These are phyloP conservation scores for Darksidea phi DNA, from an alignment of 495 filamentous ascomycete species.

Conservation along the genomic window DNA sequence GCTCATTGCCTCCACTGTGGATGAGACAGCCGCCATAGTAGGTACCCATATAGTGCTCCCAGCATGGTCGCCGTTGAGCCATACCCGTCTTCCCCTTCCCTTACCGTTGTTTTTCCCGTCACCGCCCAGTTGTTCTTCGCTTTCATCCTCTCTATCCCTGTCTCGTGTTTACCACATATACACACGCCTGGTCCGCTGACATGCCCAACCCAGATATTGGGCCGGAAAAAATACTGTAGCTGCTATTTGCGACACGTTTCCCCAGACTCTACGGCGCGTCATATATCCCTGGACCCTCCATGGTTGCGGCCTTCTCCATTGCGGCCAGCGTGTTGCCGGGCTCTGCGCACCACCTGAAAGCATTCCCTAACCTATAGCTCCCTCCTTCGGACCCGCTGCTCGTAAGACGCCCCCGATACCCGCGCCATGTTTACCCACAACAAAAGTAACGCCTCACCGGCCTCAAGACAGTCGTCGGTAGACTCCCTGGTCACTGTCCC, in stretches of 20 bases:
- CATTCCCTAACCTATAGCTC: conserved; percentile 26
- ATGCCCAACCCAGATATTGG: conserved; percentile 16
- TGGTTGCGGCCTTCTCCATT: conserved; percentile 24
- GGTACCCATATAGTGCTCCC: conserved; percentile 34
- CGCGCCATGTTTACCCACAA: conserved; percentile 35
- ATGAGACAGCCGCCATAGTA: conserved; percentile 28
- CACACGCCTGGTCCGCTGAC: conserved; percentile 29
- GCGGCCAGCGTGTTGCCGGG: conserved; percentile 26
- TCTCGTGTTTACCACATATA: conserved; percentile 16
- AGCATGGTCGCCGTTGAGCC: conserved; percentile 24
- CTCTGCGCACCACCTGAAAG: conserved; percentile 22
- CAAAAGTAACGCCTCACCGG: conserved; percentile 29
- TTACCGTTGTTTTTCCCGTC: conserved; percentile 26
- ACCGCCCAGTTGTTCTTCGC: conserved; percentile 9
- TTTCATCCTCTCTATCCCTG: conserved; percentile 2
- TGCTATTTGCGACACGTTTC: conserved; percentile 30
- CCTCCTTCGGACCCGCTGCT: conserved; percentile 8
- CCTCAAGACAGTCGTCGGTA: conserved; percentile 31
- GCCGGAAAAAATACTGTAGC: conserved; percentile 23
- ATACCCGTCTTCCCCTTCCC: conserved; percentile 7
- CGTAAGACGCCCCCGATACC: conserved; percentile 9
- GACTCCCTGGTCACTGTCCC: conserved; percentile 30
- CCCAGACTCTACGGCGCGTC: conserved; percentile 27
- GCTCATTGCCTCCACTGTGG: conserved; percentile 24
- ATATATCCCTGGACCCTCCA: conserved; percentile 29